Evolutionary conservation across 768 basidiomycete species (phyloP).

Genomic region (Suillus brevipes): DNA sequence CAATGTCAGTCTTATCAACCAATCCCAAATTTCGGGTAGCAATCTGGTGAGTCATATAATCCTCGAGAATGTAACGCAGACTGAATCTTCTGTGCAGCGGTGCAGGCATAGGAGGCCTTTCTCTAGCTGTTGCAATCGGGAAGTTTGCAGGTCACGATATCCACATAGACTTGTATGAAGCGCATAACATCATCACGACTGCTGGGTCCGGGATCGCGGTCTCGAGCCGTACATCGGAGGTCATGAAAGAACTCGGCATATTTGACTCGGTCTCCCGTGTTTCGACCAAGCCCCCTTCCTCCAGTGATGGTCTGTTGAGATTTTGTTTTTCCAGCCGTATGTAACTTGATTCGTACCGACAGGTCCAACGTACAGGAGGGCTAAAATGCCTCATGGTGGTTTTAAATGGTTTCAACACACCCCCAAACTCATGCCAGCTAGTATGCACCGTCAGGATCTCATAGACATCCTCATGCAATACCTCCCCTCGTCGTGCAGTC

Average conservation of each 20-base stretch:
- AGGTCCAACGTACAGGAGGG: constrained; percentile 1
- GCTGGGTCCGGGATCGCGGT: constrained; percentile 44
- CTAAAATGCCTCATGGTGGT: constrained; percentile 6
- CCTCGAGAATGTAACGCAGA: neutral
- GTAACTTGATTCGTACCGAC: neutral
- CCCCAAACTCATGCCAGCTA: neutral
- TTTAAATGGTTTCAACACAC: constrained; percentile 8
- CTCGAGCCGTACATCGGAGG: constrained; percentile 45
- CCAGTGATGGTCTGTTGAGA: constrained; percentile 4
- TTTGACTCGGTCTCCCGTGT: constrained; percentile 18
- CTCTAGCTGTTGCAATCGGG: constrained; percentile 38
- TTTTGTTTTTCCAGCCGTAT: neutral
- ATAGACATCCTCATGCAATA: constrained; percentile 23
- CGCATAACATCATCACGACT: constrained; percentile 38
- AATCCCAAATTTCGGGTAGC: constrained; percentile 13
- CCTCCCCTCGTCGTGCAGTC: constrained; percentile 18
- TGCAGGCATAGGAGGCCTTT: constrained; percentile 39
- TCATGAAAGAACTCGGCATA: constrained; percentile 42
- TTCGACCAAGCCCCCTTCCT: constrained; percentile 16
- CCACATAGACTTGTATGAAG: constrained; percentile 44
- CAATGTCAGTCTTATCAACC: constrained; percentile 10
- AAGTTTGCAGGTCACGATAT: constrained; percentile 29
- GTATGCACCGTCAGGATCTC: constrained; percentile 29
- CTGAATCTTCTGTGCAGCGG: constrained; percentile 3
- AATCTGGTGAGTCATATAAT: constrained; percentile 8